These are phyloP conservation scores for Nigrospora osmanthi DNA, from an alignment of 2,329 filamentous ascomycete species.

Conservation along the genomic window DNA sequence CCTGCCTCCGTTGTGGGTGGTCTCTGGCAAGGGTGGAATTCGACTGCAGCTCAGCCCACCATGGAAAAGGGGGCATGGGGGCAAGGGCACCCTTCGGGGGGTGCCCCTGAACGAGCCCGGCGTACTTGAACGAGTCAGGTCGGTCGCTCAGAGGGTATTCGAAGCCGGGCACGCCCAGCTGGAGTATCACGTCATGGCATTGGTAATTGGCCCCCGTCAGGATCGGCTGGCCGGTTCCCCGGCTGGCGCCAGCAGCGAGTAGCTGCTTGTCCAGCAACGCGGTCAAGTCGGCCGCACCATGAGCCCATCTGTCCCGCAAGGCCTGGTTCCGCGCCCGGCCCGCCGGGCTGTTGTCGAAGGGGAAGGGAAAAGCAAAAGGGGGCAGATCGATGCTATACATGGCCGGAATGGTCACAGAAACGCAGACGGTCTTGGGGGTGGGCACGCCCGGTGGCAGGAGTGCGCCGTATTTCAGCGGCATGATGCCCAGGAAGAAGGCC, in stretches of 20 bases:
- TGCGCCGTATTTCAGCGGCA: slow-evolving; percentile 24
- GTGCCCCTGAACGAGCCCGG: slow-evolving; percentile 23
- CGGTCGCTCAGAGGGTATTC: slow-evolving; percentile 29
- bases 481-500: slow-evolving; percentile 25
- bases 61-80: slow-evolving; percentile 15
- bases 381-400: slow-evolving; percentile 26
- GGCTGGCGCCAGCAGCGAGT: slow-evolving; percentile 17
- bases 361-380: slow-evolving; percentile 20
- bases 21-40: slow-evolving; percentile 12
- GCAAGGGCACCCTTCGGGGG: background rate
- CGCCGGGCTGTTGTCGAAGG: slow-evolving; percentile 19
- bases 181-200: slow-evolving; percentile 24
- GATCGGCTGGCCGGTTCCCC: slow-evolving; percentile 12
- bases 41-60: slow-evolving; percentile 24
- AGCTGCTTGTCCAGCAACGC: slow-evolving; percentile 18
- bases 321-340: slow-evolving; percentile 14
- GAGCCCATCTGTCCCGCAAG: slow-evolving; percentile 22
- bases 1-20: slow-evolving; percentile 13
- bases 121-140: slow-evolving; percentile 23
- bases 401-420: slow-evolving; percentile 28
- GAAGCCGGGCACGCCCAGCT: slow-evolving; percentile 27
- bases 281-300: slow-evolving; percentile 12
- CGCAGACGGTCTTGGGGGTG: slow-evolving; percentile 17
- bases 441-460: slow-evolving; percentile 11
- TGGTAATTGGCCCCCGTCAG: slow-evolving; percentile 26